Conservation (phyloP, 2,329 filamentous ascomycete genomes). For the Capronia coronata region DNA sequence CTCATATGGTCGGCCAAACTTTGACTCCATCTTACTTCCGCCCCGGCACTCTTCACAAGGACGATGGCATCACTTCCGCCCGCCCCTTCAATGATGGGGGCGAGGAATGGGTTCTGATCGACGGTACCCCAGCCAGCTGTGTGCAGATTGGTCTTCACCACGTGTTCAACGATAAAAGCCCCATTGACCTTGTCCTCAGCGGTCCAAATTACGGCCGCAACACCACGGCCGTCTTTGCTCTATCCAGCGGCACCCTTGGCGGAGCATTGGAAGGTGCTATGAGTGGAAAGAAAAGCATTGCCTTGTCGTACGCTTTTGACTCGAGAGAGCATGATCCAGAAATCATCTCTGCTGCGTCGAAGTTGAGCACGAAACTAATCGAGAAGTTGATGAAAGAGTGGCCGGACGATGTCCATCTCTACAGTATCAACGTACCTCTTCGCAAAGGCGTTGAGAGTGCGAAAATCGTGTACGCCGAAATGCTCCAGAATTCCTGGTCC, state of each 20-base stretch:
- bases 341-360: conserved; percentile 70
- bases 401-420: conserved; percentile 70
- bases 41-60: conserved; percentile 53
- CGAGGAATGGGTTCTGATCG: conserved; percentile 75
- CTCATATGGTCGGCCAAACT: conserved; percentile 86
- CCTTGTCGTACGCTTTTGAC: conserved; percentile 86
- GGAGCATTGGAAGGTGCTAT: conserved; percentile 71
- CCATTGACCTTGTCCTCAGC: conserved; percentile 68
- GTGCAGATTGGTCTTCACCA: conserved; percentile 77
- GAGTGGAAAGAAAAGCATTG: conserved; percentile 65
- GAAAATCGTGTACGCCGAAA: conserved; percentile 73
- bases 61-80: conserved; percentile 62
- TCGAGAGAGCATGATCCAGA: conserved; percentile 72
- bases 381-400: conserved; percentile 73
- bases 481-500: conserved; percentile 87
- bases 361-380: conserved; percentile 68
- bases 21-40: conserved; percentile 81
- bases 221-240: conserved; percentile 69
- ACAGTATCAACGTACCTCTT: conserved; percentile 83
- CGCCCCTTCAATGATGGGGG: conserved; percentile 49
- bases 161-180: conserved; percentile 65
- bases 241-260: conserved; percentile 71
- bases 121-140: conserved; percentile 74
- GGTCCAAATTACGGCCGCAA: conserved; percentile 82
- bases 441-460: conserved; percentile 64